Base-by-base conservation (phyloP, 352 stramenopile genomes). In the Phytopythium vexans region DNA sequence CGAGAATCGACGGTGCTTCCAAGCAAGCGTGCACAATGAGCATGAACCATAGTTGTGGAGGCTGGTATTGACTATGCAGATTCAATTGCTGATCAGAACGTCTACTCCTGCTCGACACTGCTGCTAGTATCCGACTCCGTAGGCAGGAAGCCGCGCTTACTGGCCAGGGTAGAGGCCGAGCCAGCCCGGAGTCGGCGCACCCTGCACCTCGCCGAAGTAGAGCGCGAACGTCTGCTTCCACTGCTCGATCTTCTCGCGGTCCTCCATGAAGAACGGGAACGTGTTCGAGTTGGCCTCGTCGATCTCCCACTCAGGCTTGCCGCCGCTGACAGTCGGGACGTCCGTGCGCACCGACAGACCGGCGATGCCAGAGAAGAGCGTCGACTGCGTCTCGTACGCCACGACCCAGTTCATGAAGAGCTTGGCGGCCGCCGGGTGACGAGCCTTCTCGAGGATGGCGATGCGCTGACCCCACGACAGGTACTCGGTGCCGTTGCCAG, bases 381-480 rank as follows among this genome's bases (percentile, higher is more conserved):
- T 68, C 38, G 47, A 66, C 55, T 85, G 70, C 8, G 57, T 43
- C 3, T 73, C 53, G 42, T 76, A 64, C 36, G 59, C 69, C 21
- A 75, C 38, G 47, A 69, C 48, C 72, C 75, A 83, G 68, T 83
- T 86, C 53, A 82, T 44, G 51, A 86, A 72, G 15, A 86, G 60
- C 62, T 86, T 86, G 50, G 72, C 69, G 1, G 71, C 70, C 1
- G 75, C 75, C 4, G 60, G 62, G 48, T 83, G 66, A 51, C 70
- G 77, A 21, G 69, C 69, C 54, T 87, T 79, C 52, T 73, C 72
- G 15, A 88, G 45, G 64, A 85, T 82, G 31, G 72, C 71, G 35
- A 83, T 65, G 57, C 72, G 70, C 56, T 86, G 75, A 32, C 70
- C 70, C 72, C 72, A 86, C 4, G 56, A 38, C 21, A 83, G 41